Evolutionary conservation across 805 yeast genomes (phyloP).

Genomic region (Lachancea sp.): DNA sequence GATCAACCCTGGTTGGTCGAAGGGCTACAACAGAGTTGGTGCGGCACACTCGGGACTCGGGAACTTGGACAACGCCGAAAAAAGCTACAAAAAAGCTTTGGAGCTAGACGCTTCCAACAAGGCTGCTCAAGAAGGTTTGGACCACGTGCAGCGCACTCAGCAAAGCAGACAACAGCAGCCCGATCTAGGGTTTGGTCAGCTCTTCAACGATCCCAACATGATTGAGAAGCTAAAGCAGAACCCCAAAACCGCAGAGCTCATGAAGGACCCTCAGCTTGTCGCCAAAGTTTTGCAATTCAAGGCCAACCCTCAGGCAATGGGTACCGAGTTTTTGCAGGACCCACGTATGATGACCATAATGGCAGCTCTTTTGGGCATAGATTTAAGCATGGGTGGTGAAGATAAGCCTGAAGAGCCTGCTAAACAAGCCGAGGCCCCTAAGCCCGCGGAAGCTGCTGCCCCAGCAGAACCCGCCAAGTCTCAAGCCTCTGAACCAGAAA

Average conservation of each 20-base stretch:
- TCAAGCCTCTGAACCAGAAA: constrained; percentile 22
- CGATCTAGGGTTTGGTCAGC: constrained; percentile 68
- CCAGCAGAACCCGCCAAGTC: constrained; percentile 17
- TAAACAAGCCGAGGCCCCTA: constrained; percentile 22
- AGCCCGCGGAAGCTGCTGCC: constrained; percentile 29
- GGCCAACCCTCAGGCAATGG: constrained; percentile 66
- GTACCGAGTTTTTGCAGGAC: constrained; percentile 65
- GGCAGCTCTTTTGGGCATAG: constrained; percentile 81
- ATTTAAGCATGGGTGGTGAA: constrained; percentile 43
- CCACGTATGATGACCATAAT: constrained; percentile 84
- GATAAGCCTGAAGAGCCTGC: constrained; percentile 26
- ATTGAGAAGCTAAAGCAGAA: constrained; percentile 67
- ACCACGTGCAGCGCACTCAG: constrained; percentile 59
- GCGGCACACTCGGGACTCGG: constrained; percentile 90
- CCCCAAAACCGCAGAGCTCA: constrained; percentile 80
- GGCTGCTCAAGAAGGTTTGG: constrained; percentile 79
- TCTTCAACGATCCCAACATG: constrained; percentile 75
- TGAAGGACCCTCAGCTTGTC: constrained; percentile 83
- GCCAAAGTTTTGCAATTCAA: constrained; percentile 53
- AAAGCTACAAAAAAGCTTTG: constrained; percentile 68
- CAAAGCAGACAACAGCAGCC: constrained; percentile 46
- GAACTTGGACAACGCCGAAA: constrained; percentile 66
- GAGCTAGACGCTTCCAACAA: constrained; percentile 75
- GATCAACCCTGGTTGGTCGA: constrained; percentile 86
- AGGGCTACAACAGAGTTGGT: constrained; percentile 89